Evolutionary conservation across 2,329 filamentous ascomycete genomes (phyloP), one percentile per base, ranked within the genome.

Genomic region (Alternaria brassicicola): DNA sequence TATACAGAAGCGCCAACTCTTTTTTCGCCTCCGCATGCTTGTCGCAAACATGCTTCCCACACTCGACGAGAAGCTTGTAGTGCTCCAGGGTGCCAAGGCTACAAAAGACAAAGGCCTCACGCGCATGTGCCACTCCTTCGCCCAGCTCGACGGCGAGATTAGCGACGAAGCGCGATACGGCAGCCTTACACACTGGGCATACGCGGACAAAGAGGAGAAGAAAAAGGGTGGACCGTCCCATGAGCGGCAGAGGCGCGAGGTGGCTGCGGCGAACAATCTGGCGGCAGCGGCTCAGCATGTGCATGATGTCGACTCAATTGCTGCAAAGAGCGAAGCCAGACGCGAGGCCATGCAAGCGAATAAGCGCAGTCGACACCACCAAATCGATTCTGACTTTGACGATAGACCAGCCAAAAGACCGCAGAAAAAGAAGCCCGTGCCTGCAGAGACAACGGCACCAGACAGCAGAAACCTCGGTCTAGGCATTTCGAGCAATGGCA

Each of bases 51-150:
- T 98, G 83, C 87, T 98, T 42, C 87, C 92, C 46, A 94, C 93
- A 1, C 85, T 98, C 35, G 95, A 99, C 73, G 95, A 99, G 79
- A 99, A 99, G 80, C 97, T 97, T 67, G 93, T 97, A 68, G 95
- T 99, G 67, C 90, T 98, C 55, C 90, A 91, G 35, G 96, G 94
- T 15, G 94, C 95, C 53, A 95, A 94, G 70, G 91, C 96, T 67
- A 92, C 93, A 43, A 86, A 98, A 12, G 87, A 92, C 65, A 91
- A 91, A 73, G 93, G 97, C 72, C 84, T 97, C 33, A 82, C 86
- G 59, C 91, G 96, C 51, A 88, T 97, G 72, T 91, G 97, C 74
- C 89, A 91, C 67, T 89, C 96, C 30, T 96, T 91, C 84, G 89
- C 92, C 19, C 89, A 93, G 78, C 86, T 98, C 56, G 90, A 96